Conservation (phyloP, 2,329 filamentous ascomycete genomes). For the Cercospora brassicicola region DNA sequence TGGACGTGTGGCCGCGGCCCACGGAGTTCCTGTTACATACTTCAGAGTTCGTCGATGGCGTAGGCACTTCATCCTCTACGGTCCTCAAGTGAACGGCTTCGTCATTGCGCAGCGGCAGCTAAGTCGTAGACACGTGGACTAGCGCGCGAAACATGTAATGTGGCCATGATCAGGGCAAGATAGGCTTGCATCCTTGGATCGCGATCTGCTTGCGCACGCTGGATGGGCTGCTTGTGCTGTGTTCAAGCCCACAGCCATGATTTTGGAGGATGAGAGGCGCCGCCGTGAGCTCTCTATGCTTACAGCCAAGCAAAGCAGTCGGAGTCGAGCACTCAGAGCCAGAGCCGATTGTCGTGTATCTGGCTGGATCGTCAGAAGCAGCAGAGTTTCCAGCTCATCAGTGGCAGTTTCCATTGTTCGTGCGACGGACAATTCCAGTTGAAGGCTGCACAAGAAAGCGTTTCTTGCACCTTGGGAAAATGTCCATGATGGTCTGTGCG, state of each 20-base stretch:
- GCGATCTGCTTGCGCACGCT: neutral
- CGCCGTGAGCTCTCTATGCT: neutral
- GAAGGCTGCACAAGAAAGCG: neutral
- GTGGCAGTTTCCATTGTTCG: too few species aligned
- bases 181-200: neutral
- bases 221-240: neutral
- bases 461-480: neutral
- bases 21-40: neutral
- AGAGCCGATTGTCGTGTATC: neutral
- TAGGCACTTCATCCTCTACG: neutral
- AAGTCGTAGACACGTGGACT: neutral
- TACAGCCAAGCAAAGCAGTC: neutral
- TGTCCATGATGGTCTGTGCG: neutral
- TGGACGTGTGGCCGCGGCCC: neutral
- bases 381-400: too few species aligned
- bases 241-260: neutral
- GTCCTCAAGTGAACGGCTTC: neutral
- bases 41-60: neutral
- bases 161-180: neutral
- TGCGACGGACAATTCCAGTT: neutral
- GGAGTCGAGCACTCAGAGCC: neutral
- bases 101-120: slow-evolving; percentile 12
- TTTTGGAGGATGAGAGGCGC: neutral
- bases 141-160: neutral
- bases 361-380: neutral